A percentile compares a stretch with the other conserved stretches of the same genome.
Evolutionary conservation across 1,284 basidiomycete species (phyloP).

Genomic region (Polyporus tsugae): DNA sequence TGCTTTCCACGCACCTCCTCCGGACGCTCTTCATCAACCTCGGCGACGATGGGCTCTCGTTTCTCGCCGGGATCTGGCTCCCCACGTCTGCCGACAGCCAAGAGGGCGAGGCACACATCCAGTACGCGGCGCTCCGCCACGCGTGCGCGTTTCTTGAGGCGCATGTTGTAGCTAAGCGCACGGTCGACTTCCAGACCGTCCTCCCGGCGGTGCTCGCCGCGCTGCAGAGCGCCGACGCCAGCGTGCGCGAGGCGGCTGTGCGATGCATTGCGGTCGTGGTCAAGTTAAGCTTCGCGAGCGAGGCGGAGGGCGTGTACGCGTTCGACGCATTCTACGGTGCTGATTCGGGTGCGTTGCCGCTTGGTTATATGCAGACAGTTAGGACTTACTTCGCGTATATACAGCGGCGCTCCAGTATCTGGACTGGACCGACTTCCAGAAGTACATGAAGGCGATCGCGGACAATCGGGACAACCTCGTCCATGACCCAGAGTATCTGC

Average conservation of each 20-base stretch:
- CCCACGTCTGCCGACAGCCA: constrained; percentile 23
- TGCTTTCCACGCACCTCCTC: constrained; percentile 65
- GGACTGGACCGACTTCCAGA: constrained; percentile 73
- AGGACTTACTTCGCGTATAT: not conserved
- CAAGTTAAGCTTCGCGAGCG: constrained; percentile 50
- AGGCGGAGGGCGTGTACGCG: constrained; percentile 74
- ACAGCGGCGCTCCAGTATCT: constrained; percentile 83
- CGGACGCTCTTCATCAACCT: constrained; percentile 74
- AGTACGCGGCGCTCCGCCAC: constrained; percentile 63
- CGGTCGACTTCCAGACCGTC: constrained; percentile 87
- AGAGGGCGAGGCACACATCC: constrained; percentile 44
- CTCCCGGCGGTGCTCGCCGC: constrained; percentile 81
- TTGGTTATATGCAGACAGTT: not conserved
- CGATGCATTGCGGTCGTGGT: constrained; percentile 64
- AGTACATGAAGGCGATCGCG: constrained; percentile 70
- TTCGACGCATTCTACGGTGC: constrained; percentile 86
- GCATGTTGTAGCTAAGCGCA: constrained; percentile 60
- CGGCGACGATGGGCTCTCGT: constrained; percentile 78
- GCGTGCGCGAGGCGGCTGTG: constrained; percentile 69
- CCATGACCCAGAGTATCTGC: constrained; percentile 74
- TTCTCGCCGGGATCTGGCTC: constrained; percentile 80
- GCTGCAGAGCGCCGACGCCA: constrained; percentile 60
- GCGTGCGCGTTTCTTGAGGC: constrained; percentile 84
- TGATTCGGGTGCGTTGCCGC: constrained; percentile 59
- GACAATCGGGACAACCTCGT: constrained; percentile 68